Evolutionary conservation across 1,284 basidiomycete species (phyloP).

Genomic region (Puccinia novopanici): DNA sequence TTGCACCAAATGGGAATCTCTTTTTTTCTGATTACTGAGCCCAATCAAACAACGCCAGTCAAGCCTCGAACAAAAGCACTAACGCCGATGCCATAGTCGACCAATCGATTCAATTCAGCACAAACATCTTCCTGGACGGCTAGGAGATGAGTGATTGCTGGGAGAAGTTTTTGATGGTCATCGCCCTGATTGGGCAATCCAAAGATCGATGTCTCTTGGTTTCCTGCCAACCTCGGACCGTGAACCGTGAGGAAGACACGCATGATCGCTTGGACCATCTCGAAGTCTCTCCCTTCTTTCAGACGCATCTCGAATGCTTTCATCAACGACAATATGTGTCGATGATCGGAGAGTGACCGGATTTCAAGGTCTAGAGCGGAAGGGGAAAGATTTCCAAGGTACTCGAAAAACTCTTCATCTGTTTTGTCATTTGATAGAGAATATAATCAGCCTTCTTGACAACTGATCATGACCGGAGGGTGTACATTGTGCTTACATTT

Average conservation of each 20-base stretch:
- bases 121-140: constrained; percentile 30
- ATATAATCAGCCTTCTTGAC: constrained; percentile 29
- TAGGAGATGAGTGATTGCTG: constrained; percentile 18
- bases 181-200: constrained; percentile 3
- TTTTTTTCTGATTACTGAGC: too few species aligned
- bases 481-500: constrained; percentile 66
- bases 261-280: constrained; percentile 88
- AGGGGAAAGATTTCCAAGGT: constrained; percentile 82
- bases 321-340: constrained; percentile 74
- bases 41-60: constrained; percentile 43
- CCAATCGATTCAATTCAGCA: constrained; percentile 34
- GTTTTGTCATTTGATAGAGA: constrained; percentile 16
- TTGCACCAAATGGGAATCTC: neutral
- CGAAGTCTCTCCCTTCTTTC: constrained; percentile 80
- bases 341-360: constrained; percentile 67
- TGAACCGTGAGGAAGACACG: constrained; percentile 82
- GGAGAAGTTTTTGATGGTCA: constrained; percentile 14
- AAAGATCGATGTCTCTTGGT: constrained; percentile 2
- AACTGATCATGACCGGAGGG: neutral
- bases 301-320: constrained; percentile 74
- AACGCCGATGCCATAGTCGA: constrained; percentile 49
- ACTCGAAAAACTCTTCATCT: constrained; percentile 82
- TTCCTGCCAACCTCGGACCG: constrained; percentile 69
- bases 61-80: constrained; percentile 46
- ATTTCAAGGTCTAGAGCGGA: constrained; percentile 88